These are phyloP conservation scores for Aurinia saxatilis DNA, from an alignment of 345 rosid species.

Conservation along the genomic window DNA sequence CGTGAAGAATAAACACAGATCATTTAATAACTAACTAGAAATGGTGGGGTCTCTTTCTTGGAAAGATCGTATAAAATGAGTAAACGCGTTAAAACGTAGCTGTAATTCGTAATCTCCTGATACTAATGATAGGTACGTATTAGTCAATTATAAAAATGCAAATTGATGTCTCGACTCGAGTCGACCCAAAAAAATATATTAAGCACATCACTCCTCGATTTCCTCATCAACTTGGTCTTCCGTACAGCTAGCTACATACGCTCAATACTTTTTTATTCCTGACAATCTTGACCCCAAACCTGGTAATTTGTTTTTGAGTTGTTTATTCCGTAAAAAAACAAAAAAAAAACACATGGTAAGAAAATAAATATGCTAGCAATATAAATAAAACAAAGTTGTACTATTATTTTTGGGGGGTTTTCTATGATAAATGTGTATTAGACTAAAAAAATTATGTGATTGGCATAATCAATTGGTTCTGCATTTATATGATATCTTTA, in stretches of 20 bases:
- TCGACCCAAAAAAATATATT: background rate
- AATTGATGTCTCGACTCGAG: no score
- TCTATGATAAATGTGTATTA: no score
- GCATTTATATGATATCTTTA: no score
- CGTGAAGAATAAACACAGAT: conserved; percentile 7
- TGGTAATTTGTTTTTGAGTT: no score
- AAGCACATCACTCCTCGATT: conserved; percentile 17
- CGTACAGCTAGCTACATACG: conserved; percentile 24
- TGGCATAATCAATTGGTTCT: no score
- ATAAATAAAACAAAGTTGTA: no score
- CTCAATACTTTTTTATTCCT: background rate
- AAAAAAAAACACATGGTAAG: no score
- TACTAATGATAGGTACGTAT: conserved; percentile 8
- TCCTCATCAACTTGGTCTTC: conserved; percentile 29
- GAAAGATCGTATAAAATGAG: conserved; percentile 11
- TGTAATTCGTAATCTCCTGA: conserved; percentile 29
- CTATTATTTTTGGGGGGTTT: no score
- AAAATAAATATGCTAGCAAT: no score
- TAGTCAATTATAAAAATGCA: background rate
- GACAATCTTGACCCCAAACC: conserved; percentile 2
- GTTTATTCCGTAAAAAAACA: background rate
- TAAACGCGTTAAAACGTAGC: conserved; percentile 29
- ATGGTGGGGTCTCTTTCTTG: conserved; percentile 13
- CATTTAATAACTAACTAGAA: background rate
- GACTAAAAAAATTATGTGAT: no score